These are phyloP conservation scores for Neoboletus magnificus DNA, from an alignment of 768 basidiomycete genomes.

Conservation along the genomic window DNA sequence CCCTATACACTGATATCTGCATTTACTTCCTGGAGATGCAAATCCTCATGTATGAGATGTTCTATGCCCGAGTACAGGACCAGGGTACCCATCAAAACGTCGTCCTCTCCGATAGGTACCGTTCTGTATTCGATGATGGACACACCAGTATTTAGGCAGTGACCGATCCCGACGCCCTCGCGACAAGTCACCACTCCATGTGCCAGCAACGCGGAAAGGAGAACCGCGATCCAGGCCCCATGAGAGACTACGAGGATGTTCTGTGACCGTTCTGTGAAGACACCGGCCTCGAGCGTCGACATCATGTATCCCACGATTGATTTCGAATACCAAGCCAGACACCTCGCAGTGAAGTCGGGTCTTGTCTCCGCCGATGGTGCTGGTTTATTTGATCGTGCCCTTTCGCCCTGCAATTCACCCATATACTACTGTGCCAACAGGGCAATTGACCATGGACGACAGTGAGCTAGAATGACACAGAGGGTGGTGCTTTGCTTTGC, in stretches of 20 bases:
- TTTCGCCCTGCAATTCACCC: constrained; percentile 59
- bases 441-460: background rate
- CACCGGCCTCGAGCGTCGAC: constrained; percentile 14
- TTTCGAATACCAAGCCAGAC: constrained; percentile 59
- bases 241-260: constrained; percentile 62
- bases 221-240: constrained; percentile 56
- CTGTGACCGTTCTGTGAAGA: constrained; percentile 29
- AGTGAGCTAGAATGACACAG: background rate
- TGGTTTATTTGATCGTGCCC: constrained; percentile 8
- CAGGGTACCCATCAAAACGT: constrained; percentile 35
- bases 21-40: constrained; percentile 43
- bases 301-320: constrained; percentile 36
- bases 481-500: constrained; percentile 11
- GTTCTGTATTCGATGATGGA: constrained; percentile 54
- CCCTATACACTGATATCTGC: constrained; percentile 40
- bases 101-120: constrained; percentile 17
- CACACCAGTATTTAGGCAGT: constrained; percentile 35
- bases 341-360: constrained; percentile 46
- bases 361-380: constrained; percentile 26
- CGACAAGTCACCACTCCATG: constrained; percentile 38
- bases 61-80: constrained; percentile 52
- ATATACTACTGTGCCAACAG: constrained; percentile 42
- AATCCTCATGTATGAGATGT: constrained; percentile 42
- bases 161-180: constrained; percentile 27
- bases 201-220: constrained; percentile 48